Conservation (phyloP, 2,329 filamentous ascomycete genomes). For the Penicillium sp. region DNA sequence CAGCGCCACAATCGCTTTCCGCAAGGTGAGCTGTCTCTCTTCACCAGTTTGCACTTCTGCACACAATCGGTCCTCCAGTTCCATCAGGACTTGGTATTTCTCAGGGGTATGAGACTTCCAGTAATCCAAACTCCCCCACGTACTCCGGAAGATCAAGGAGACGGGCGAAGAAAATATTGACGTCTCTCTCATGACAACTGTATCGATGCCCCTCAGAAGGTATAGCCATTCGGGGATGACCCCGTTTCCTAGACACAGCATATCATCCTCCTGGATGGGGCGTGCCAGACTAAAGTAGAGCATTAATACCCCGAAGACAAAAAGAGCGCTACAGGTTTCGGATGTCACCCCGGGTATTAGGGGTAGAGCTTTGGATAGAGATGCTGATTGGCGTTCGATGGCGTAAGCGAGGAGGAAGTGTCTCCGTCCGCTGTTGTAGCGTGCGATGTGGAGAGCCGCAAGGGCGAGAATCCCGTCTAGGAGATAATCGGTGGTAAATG, state of each 20-base stretch:
- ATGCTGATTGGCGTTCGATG: neutral
- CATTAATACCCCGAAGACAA: neutral
- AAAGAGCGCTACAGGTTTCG: neutral
- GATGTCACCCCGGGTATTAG: neutral
- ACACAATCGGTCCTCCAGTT: neutral
- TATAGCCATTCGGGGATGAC: constrained; percentile 3
- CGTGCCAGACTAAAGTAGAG: constrained; percentile 1
- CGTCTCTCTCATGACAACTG: neutral
- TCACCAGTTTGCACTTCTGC: neutral
- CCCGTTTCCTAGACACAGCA: neutral
- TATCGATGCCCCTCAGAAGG: neutral
- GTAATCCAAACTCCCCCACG: constrained; percentile 1
- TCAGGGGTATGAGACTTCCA: constrained; percentile 3
- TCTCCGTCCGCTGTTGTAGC: neutral
- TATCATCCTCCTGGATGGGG: neutral
- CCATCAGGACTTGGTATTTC: neutral
- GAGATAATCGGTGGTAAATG: neutral
- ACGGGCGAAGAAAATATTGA: neutral
- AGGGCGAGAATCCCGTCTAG: constrained; percentile 2
- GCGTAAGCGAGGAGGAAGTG: neutral
- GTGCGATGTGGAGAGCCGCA: constrained; percentile 1
- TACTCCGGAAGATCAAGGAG: constrained; percentile 1
- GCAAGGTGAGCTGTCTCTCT: neutral
- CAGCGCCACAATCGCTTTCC: neutral
- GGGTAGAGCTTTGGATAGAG: neutral